phyloP scores from a whole-genome alignment of 257 asterid species.

The Capsicum rhomboideum region DNA sequence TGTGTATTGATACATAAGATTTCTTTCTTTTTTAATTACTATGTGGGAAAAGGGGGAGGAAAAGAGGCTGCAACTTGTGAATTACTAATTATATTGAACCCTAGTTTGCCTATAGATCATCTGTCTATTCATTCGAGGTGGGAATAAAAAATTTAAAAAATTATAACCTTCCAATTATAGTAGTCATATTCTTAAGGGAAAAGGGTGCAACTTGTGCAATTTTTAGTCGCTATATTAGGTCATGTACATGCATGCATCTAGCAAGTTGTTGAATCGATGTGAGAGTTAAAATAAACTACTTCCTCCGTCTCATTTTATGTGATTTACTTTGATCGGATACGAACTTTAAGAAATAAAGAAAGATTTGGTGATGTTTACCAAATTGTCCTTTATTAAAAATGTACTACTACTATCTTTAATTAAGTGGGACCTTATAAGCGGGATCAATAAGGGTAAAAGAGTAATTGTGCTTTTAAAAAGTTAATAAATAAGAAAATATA shows the following conservation, averaged over 20 bases:
- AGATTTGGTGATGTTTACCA: too few relatives aligned
- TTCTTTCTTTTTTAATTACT: neutral
- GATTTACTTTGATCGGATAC: too few relatives aligned
- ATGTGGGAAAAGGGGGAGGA: neutral
- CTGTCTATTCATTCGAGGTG: neutral
- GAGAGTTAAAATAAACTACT: neutral
- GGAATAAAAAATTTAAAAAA: neutral
- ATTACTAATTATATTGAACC: neutral
- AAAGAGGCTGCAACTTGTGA: neutral
- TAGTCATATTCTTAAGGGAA: neutral
- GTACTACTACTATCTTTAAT: too few relatives aligned
- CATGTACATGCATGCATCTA: neutral
- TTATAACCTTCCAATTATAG: neutral
- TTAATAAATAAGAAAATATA: too few relatives aligned
- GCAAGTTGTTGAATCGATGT: neutral
- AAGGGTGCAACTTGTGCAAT: neutral
- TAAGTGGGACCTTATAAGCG: too few relatives aligned
- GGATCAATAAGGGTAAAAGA: too few relatives aligned
- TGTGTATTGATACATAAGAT: too few relatives aligned
- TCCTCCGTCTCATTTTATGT: too few relatives aligned
- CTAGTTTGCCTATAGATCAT: neutral
- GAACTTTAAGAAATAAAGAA: too few relatives aligned
- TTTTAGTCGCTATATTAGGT: neutral
- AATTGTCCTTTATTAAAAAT: too few relatives aligned
- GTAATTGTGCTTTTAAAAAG: too few relatives aligned